phyloP scores from a whole-genome alignment of 2,329 filamentous ascomycete genomes.

The Phyllosticta citriasiana region DNA sequence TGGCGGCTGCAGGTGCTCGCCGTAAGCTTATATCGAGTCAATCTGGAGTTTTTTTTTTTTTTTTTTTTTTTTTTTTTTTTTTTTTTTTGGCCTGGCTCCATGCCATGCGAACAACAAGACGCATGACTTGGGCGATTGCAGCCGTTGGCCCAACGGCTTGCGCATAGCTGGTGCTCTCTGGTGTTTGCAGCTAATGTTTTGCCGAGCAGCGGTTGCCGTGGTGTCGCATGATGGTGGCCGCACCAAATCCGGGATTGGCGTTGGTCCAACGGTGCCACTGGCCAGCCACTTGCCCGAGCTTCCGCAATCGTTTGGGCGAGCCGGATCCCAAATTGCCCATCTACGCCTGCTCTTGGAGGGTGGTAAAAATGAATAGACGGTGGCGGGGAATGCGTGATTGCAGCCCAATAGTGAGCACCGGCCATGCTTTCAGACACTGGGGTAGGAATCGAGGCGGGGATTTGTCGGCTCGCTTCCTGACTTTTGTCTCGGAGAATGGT shows the following conservation, averaged over 20 bases:
- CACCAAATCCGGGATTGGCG: neutral
- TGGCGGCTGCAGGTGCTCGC: neutral
- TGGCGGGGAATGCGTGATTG: neutral
- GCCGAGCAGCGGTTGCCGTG: neutral
- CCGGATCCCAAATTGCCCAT: neutral
- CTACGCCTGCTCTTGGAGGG: neutral
- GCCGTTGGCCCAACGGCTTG: neutral
- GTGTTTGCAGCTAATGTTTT: neutral
- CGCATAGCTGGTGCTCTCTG: neutral
- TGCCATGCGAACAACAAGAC: neutral
- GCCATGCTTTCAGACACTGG: neutral
- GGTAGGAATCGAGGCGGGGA: no score
- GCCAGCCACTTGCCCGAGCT: neutral
- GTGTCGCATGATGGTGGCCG: neutral
- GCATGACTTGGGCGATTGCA: neutral
- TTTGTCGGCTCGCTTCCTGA: neutral
- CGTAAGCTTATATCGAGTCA: neutral
- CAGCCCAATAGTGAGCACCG: neutral
- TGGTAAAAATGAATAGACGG: neutral
- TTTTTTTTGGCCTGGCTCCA: neutral
- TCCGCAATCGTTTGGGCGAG: neutral
- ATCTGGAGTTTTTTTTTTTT: neutral
- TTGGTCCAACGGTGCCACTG: neutral
- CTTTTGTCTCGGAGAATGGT: neutral
- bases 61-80: neutral